A percentile compares a stretch with the other conserved stretches of the same genome.
Evolutionary conservation across 1,139 yeast species (phyloP).

Genomic region (Suhomyces bokatorum): DNA sequence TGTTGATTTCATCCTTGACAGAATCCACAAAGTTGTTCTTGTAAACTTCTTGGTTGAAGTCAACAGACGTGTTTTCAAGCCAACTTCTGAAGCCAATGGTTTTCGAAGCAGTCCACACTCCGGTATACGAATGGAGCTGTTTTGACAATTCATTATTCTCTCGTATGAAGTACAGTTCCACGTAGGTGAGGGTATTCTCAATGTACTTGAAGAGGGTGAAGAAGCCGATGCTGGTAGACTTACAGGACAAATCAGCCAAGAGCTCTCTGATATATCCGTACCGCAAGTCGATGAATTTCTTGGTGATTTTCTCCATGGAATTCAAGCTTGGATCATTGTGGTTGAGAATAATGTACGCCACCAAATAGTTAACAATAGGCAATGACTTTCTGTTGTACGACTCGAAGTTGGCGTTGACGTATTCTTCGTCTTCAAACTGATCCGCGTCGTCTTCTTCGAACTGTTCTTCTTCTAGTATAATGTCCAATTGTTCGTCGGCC

Average conservation of each 20-base stretch:
- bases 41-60: conserved; percentile 14
- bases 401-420: conserved; percentile 12
- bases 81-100: conserved; percentile 34
- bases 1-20: conserved; percentile 6
- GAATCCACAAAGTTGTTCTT: conserved; percentile 9
- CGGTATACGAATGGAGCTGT: conserved; percentile 21
- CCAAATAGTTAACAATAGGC: conserved; percentile 37
- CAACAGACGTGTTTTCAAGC: conserved; percentile 22
- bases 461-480: conserved; percentile 16
- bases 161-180: conserved; percentile 26
- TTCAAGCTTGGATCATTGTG: conserved; percentile 20
- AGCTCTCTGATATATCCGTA: conserved; percentile 5
- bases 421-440: conserved; percentile 15
- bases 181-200: conserved; percentile 37
- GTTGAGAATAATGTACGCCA: conserved; percentile 35
- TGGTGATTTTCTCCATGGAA: conserved; percentile 23
- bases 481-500: conserved; percentile 20
- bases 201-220: conserved; percentile 31
- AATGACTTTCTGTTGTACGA: conserved; percentile 24
- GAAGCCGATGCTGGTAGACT: conserved; percentile 23
- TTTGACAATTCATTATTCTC: conserved; percentile 23
- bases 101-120: conserved; percentile 31
- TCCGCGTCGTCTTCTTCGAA: conserved; percentile 13
- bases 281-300: conserved; percentile 30
- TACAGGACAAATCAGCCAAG: neutral